Conservation (phyloP, 2,329 filamentous ascomycete genomes). For the Colletotrichum somersetense region DNA sequence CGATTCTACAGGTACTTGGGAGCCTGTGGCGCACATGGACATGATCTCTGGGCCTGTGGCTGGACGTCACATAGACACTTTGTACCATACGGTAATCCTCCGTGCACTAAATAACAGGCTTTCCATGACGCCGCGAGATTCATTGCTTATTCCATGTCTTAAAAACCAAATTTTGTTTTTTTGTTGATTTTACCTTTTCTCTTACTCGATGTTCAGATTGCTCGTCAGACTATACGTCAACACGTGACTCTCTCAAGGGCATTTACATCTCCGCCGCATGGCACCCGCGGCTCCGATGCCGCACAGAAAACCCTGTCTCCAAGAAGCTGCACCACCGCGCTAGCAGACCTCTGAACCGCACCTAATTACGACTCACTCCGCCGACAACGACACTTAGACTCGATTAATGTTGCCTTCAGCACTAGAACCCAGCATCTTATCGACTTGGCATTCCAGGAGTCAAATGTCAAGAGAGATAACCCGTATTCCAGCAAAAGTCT, state of each 20-base stretch:
- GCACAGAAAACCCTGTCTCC: slow-evolving; percentile 35
- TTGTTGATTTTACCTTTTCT: background rate
- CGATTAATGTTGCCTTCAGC: background rate
- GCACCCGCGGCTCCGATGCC: slow-evolving; percentile 38
- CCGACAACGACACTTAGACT: background rate
- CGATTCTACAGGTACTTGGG: background rate
- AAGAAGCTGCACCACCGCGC: slow-evolving; percentile 18
- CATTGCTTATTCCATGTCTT: background rate
- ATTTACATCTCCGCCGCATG: slow-evolving; percentile 19
- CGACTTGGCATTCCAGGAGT: background rate
- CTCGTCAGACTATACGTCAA: background rate
- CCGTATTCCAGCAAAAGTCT: background rate
- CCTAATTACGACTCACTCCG: slow-evolving; percentile 14
- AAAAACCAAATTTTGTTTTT: background rate
- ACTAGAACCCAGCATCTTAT: background rate
- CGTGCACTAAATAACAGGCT: background rate
- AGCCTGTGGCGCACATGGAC: slow-evolving; percentile 26
- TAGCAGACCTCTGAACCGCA: slow-evolving; percentile 16
- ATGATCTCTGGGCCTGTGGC: slow-evolving; percentile 32
- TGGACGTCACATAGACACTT: slow-evolving; percentile 27
- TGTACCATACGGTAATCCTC: background rate
- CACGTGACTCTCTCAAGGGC: slow-evolving; percentile 32
- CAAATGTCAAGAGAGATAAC: background rate
- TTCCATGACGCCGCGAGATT: background rate
- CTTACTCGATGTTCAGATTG: background rate